Conservation (phyloP, 768 basidiomycete genomes). For the Collybia sordida region DNA sequence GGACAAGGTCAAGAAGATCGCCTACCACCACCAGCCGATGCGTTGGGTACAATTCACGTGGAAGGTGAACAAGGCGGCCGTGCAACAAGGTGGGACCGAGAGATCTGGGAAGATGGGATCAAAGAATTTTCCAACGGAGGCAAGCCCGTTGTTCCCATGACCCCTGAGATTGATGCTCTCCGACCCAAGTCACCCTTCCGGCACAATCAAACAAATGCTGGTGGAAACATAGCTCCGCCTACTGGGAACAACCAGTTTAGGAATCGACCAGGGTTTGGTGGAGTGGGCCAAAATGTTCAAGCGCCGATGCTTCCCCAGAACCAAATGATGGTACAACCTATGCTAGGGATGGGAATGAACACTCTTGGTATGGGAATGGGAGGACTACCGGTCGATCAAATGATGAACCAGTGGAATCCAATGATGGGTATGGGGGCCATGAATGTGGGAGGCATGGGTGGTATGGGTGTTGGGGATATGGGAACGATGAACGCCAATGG, state of each 20-base stretch:
- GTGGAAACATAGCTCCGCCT: constrained; percentile 14
- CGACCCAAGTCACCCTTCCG: constrained; percentile 84
- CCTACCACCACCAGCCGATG: constrained; percentile 33
- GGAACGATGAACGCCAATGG: constrained; percentile 23
- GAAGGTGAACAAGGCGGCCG: constrained; percentile 40
- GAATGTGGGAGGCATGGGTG: constrained; percentile 23
- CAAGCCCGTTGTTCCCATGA: constrained; percentile 68
- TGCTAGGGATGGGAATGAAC: constrained; percentile 32
- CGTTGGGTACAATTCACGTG: constrained; percentile 32
- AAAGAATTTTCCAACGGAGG: constrained; percentile 54
- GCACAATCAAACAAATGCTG: constrained; percentile 22
- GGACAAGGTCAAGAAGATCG: constrained; percentile 60
- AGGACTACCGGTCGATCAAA: constrained; percentile 26
- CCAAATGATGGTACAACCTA: constrained; percentile 31
- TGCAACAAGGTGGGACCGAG: constrained; percentile 57
- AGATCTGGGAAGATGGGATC: constrained; percentile 64
- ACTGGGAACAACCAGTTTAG: constrained; percentile 16
- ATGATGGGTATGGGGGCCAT: constrained; percentile 32
- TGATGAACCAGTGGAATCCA: constrained; percentile 36
- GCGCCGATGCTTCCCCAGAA: constrained; percentile 23
- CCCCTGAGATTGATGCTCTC: constrained; percentile 78
- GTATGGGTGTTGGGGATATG: constrained; percentile 12
- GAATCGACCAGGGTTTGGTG: constrained; percentile 21
- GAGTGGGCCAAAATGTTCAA: constrained; percentile 21
- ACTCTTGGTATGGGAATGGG: constrained; percentile 23